These are phyloP conservation scores for Ulota crispa DNA, from an alignment of 225 moss, liverwort and hornwort genomes.

Conservation along the genomic window DNA sequence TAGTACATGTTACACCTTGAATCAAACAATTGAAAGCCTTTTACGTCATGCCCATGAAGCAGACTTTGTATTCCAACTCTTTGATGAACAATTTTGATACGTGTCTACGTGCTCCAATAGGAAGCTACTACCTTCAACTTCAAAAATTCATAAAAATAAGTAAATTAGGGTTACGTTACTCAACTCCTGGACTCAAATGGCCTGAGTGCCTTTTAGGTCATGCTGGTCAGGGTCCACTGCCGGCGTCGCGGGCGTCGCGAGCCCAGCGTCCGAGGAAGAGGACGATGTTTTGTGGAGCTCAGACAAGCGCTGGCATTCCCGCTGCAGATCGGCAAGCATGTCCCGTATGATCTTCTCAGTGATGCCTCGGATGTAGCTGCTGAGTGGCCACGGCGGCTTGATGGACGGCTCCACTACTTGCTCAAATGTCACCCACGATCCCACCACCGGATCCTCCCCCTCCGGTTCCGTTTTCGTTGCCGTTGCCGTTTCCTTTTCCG, in stretches of 20 bases:
- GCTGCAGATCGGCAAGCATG: conserved; percentile 76
- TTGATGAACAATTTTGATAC: too few relatives aligned
- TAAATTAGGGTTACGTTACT: too few relatives aligned
- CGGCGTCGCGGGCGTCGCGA: not conserved
- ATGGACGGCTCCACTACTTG: conserved; percentile 75
- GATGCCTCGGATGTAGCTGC: conserved; percentile 64
- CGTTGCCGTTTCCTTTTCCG: too few relatives aligned
- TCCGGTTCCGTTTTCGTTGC: too few relatives aligned
- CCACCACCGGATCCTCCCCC: conserved; percentile 34
- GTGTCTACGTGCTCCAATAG: too few relatives aligned
- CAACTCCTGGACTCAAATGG: not conserved
- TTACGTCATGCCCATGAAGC: too few relatives aligned
- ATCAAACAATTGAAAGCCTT: too few relatives aligned
- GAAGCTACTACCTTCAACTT: too few relatives aligned
- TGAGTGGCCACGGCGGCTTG: conserved; percentile 87
- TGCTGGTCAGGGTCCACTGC: not conserved
- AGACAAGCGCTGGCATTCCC: conserved; percentile 68
- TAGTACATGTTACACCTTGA: too few relatives aligned
- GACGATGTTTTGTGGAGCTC: conserved; percentile 39
- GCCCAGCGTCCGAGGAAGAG: not conserved
- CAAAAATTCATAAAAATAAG: too few relatives aligned
- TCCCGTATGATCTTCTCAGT: conserved; percentile 70
- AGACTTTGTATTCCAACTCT: too few relatives aligned
- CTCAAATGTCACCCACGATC: conserved; percentile 78
- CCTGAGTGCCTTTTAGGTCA: not conserved